Base-by-base conservation (phyloP, 345 rosid genomes). In the Eucalyptus rudis region DNA sequence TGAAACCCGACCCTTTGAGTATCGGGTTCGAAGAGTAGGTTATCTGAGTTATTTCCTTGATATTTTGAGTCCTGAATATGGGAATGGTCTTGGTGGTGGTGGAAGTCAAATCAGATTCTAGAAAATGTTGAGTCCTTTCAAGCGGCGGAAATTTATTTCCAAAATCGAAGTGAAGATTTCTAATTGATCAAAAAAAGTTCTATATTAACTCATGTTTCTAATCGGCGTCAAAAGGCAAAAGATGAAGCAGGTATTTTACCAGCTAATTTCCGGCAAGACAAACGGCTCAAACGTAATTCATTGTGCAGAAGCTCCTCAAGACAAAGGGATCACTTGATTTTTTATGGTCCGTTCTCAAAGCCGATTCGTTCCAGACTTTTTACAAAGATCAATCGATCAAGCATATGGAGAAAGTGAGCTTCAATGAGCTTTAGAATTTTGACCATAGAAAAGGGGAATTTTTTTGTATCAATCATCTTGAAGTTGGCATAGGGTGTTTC, bases 1-100 rank as follows among this genome's bases (percentile, higher is more conserved):
- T 4, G 4, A 12, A 62, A 33, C 17, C 33, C 33, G 0, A 33
- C 68, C 31, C 68, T 62, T 3, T 0, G 17, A 2, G 68, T 13
- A 0, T 62, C 9, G 14, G 16, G 33, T 62, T 58, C 4, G 10
- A 58, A 62, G 68, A n/a, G 33, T 62, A 29, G 33, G 68, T n/a
- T 62, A 58, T 58, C 13, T 25, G n/a, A 58, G 64, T 58, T 58
- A 7, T 24, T 58, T 58, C n/a, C n/a, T 25, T 4, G 22, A 58
- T 58, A 58, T 25, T 13, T 58, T 24, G 13, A 25, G 64, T 24
- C 14, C 14, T 11, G 7, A 2, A 24, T 24, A 24, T 11, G 29
- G 29, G 64, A 58, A 58, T 25, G 64, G 64, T 58, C 64, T 56
- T 56, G n/a, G n/a, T 5, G 64, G n/a, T 58, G n/a, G 66, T 58